A percentile compares a stretch with the other conserved stretches of the same genome.
Evolutionary conservation across 2,329 filamentous ascomycete genomes (phyloP).

Genomic region (Sphaerostilbella broomeana): DNA sequence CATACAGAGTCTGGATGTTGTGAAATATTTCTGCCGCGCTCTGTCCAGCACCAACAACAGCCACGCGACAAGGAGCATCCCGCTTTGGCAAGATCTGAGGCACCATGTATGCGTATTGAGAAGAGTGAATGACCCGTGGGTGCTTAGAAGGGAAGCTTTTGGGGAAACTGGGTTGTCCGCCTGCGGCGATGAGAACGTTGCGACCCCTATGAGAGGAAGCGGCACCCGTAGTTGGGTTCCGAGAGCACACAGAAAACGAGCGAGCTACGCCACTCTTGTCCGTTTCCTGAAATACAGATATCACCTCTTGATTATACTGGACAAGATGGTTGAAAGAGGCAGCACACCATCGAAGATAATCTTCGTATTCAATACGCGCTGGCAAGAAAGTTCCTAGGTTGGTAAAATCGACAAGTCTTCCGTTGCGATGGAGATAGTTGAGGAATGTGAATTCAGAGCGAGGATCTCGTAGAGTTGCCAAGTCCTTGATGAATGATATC

Average conservation of each 20-base stretch:
- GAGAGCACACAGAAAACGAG: conserved; percentile 61
- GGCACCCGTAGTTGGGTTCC: conserved; percentile 52
- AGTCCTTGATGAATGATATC: conserved; percentile 94
- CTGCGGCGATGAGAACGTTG: conserved; percentile 57
- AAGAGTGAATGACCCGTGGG: conserved; percentile 78
- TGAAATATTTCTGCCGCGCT: conserved; percentile 94
- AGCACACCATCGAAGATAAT: conserved; percentile 92
- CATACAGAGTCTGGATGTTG: conserved; percentile 75
- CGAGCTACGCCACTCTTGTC: conserved; percentile 41
- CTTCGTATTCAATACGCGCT: conserved; percentile 81
- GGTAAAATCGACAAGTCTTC: conserved; percentile 80
- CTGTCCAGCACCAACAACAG: conserved; percentile 83
- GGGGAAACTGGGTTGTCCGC: conserved; percentile 63
- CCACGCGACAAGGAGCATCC: conserved; percentile 61
- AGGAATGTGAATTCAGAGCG: conserved; percentile 90
- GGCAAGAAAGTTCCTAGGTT: conserved; percentile 88
- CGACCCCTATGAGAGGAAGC: conserved; percentile 49
- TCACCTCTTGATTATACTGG: conserved; percentile 70
- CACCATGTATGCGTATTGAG: conserved; percentile 66
- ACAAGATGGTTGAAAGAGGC: conserved; percentile 67
- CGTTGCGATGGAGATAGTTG: conserved; percentile 81
- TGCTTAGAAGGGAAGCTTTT: conserved; percentile 61
- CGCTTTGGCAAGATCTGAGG: conserved; percentile 52
- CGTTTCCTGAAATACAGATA: conserved; percentile 58
- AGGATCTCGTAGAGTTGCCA: conserved; percentile 83